phyloP scores from a whole-genome alignment of 305 asterid genomes.

The Fraxinus latifolia region DNA sequence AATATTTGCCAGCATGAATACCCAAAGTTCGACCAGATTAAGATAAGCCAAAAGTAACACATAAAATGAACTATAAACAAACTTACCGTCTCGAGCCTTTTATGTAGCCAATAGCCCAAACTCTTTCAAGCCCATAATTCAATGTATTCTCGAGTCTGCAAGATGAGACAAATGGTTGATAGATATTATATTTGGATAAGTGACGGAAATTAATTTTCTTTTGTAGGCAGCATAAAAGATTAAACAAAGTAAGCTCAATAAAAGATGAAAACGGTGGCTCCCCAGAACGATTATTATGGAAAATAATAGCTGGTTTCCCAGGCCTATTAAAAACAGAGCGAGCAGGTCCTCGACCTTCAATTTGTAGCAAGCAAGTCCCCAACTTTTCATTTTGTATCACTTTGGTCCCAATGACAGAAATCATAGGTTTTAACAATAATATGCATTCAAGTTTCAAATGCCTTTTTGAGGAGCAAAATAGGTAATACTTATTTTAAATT shows the following conservation, averaged over 20 bases:
- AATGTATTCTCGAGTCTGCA: slow-evolving; percentile 60
- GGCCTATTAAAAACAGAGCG: not conserved
- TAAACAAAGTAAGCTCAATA: not conserved
- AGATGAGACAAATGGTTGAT: slow-evolving; percentile 23
- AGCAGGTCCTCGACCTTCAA: not conserved
- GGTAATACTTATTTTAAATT: not conserved
- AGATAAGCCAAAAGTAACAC: slow-evolving; percentile 18
- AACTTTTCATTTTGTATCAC: not conserved
- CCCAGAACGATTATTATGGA: not conserved
- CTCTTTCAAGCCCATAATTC: slow-evolving; percentile 63
- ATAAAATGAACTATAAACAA: slow-evolving; percentile 19
- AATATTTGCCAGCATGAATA: slow-evolving; percentile 10
- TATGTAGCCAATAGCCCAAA: slow-evolving; percentile 60
- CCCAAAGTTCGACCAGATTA: slow-evolving; percentile 12
- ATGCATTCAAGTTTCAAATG: not conserved
- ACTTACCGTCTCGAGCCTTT: slow-evolving; percentile 60
- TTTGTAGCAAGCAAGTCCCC: not conserved
- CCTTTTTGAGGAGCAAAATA: not conserved
- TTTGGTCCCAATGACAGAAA: not conserved
- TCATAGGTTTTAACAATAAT: not conserved
- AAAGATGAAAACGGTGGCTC: not conserved
- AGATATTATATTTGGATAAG: slow-evolving; percentile 6
- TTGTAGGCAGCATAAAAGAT: not conserved
- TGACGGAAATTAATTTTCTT: not conserved
- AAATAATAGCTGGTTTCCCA: not conserved